These are phyloP conservation scores for Aspergillus sp. DNA, from an alignment of 2,329 filamentous ascomycete species.

Conservation along the genomic window DNA sequence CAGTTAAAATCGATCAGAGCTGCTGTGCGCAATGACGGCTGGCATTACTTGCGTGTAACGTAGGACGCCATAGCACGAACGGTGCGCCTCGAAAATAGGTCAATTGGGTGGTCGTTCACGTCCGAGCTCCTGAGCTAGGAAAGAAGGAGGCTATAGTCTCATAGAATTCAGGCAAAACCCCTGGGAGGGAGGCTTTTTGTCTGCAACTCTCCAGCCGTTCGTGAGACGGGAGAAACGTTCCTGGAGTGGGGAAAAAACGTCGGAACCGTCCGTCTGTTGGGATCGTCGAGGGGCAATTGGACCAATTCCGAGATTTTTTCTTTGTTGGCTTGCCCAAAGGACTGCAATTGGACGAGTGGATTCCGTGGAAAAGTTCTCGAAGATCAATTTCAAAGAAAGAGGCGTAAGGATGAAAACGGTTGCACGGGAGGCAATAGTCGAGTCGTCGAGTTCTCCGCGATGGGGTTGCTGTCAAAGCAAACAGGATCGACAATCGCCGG, in stretches of 20 bases:
- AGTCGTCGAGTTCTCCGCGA: neutral
- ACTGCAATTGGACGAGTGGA: neutral
- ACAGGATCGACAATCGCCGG: neutral
- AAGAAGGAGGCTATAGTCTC: conserved; percentile 7
- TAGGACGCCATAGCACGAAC: conserved; percentile 18
- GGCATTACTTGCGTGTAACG: conserved; percentile 23
- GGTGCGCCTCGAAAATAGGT: conserved; percentile 17
- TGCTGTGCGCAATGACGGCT: conserved; percentile 20
- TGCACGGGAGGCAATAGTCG: conserved; percentile 6
- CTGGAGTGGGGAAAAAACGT: neutral
- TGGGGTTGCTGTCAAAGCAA: conserved; percentile 7
- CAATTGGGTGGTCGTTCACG: conserved; percentile 1
- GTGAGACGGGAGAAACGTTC: neutral
- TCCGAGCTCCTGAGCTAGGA: conserved; percentile 13
- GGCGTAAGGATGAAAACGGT: neutral
- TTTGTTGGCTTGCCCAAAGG: neutral
- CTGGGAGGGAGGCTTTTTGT: conserved; percentile 6
- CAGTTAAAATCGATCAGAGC: conserved; percentile 15
- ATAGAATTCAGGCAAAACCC: neutral
- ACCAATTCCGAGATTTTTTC: neutral
- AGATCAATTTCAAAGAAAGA: neutral
- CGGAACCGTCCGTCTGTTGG: neutral
- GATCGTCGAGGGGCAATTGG: neutral
- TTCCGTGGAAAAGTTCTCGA: neutral
- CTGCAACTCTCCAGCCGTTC: conserved; percentile 10